Base-by-base conservation (phyloP, 2,329 filamentous ascomycete genomes). In the Colletotrichum ledebouriae region DNA sequence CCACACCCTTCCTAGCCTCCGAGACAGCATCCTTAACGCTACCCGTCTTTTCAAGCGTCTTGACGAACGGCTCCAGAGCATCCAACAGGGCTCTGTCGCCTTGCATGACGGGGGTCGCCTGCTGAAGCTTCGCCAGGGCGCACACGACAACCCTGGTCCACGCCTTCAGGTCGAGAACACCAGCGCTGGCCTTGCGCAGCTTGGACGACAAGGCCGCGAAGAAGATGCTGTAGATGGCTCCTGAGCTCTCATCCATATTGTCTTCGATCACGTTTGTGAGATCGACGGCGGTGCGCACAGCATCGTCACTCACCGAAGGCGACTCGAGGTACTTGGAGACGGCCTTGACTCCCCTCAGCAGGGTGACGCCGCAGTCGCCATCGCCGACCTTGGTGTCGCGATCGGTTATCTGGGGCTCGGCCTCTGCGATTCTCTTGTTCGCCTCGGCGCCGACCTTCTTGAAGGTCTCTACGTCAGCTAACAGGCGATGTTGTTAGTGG, bases 211-310 rank as follows among this genome's bases (percentile, higher is more conserved):
- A 83, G 0, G 91, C 88, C 73, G 92, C 93, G 55, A 94, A 79
- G 81, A 92, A 94, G 73, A 94, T 94, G 59, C 90, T 89, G 76
- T 92, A 93, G 63, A 93, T 85, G 25, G 91, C 91, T n/a, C 91
- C 91, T 1, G 89, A 91, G 3, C 91, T 93, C 57, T 91, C 91
- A 75, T 92, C 91, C 90, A 93, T 93, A 65, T 82, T 87, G 46
- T 85, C 86, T 76, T 93, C 91, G 15, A 93, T 88, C 2, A 90
- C 84, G 12, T 69, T 63, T 3, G 69, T 67, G 39, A 70, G 56
- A 7, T 64, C 57, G 13, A 69, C 63, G 22, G 66, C 65, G 6
- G 58, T 58, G 34, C 84, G 84, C 64, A 87, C 87, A 11, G 67
- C 67, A 52, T 70, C 67, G 22, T 53, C 33, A 5, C 34, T 63